Evolutionary conservation across 2,329 filamentous ascomycete species (phyloP), one percentile per base, ranked within the genome.

Genomic region (Huntiella savannae): DNA sequence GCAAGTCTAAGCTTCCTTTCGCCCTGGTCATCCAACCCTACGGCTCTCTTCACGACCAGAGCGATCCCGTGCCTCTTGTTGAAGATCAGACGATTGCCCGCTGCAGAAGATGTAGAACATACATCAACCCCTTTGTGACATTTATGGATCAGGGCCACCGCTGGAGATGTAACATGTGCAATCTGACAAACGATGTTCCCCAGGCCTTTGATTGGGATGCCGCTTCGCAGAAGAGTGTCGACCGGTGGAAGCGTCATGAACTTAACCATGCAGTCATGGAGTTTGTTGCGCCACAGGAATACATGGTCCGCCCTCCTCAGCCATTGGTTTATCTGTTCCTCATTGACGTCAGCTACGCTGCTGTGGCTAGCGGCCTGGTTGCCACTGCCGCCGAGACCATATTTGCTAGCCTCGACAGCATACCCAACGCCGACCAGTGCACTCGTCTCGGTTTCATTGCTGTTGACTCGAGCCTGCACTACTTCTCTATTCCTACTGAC

Each of bases 111-210:
- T 98, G 91, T 65, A 74, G 91, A 55, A 91, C 88, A 47, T 96
- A 96, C 62, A 96, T 96, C 69, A 96, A 96, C 61, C 87, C 91
- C 10, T 98, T 88, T 55, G 91, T 93, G 50, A 85, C 84, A 40
- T 98, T 98, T 66, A 68, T 98, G 51, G 91, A 98, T 56, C 85
- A 96, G 58, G 91, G 91, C 40, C 91, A 98, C 64, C 76, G 91
- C 58, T 98, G 91, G 91, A 80, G 88, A 58, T 98, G 91, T 68
- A 98, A 98, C 65, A 95, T 98, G 87, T 98, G 91, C 63, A 96
- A 94, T 62, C 70, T 98, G 53, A 95, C 87, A 55, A 98, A 98
- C 60, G 91, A 98, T 56, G 88, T 96, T 35, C 91, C 91, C n/a
- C 91, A 98, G 63, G 87, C 87, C 34, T 98, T 98, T 54, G 91